phyloP scores from a whole-genome alignment of 2,329 filamentous ascomycete species.

The Aureobasidium vineae region DNA sequence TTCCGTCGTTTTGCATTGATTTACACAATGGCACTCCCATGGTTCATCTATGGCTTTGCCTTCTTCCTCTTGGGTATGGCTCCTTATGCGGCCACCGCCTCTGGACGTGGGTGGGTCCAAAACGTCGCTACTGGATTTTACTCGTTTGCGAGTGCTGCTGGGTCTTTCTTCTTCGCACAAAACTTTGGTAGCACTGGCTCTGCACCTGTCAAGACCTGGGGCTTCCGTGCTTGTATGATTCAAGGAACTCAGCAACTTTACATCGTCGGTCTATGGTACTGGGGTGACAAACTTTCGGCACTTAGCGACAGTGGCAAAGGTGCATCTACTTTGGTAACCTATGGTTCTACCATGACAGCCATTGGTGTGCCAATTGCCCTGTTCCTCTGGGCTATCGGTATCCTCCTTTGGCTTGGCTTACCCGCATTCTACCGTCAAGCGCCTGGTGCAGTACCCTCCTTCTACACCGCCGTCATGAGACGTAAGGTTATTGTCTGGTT shows the following conservation, averaged over 20 bases:
- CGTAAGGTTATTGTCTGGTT: conserved; percentile 68
- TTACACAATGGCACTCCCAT: conserved; percentile 59
- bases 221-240: conserved; percentile 64
- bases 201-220: conserved; percentile 62
- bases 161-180: conserved; percentile 64
- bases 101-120: conserved; percentile 54
- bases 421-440: conserved; percentile 65
- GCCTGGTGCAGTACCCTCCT: conserved; percentile 63
- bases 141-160: conserved; percentile 60
- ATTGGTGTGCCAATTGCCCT: conserved; percentile 59
- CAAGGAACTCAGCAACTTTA: conserved; percentile 67
- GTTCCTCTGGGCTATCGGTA: conserved; percentile 57
- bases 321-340: conserved; percentile 29
- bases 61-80: conserved; percentile 64
- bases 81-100: conserved; percentile 50
- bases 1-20: conserved; percentile 60
- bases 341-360: conserved; percentile 41
- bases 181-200: conserved; percentile 59
- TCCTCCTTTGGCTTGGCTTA: conserved; percentile 59
- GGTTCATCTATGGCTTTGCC: conserved; percentile 61
- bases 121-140: conserved; percentile 62
- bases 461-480: conserved; percentile 61
- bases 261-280: conserved; percentile 64
- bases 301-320: conserved; percentile 45
- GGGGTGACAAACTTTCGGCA: conserved; percentile 58